Evolutionary conservation across 2,329 filamentous ascomycete genomes (phyloP), one percentile per base, ranked within the genome.

Genomic region (Immersiporthe knoxdaviesiana): DNA sequence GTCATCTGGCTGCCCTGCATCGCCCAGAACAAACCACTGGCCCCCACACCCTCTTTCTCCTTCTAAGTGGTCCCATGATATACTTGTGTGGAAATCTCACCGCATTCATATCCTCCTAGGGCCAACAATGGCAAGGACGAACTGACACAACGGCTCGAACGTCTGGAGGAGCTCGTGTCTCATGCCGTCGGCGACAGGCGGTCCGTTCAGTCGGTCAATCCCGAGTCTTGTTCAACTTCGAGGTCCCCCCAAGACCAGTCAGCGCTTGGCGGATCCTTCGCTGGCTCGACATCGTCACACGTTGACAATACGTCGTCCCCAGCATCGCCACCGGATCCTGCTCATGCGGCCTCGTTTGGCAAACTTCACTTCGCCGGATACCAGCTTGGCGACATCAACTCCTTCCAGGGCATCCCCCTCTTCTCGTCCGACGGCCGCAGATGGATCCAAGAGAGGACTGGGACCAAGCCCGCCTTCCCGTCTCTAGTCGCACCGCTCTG

Each of bases 351-450:
- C 75, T 76, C 11, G 79, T 80, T 12, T 30, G 61, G 61, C 11
- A 63, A 63, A 79, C 76, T 85, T 4, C 81, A 84, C 73, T 85
- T 84, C 71, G 82, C 82, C 4, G 84, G 84, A 0, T 78, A 80
- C 61, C 79, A 83, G 67, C 75, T 86, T 12, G 84, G 84, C 12
- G 78, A 79, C 16, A 81, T 85, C 41, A 84, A 81, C 72, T 76
- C 81, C 10, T 78, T 81, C 62, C 84, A 81, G 18, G 84, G 85
- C 8, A 80, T 86, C 1, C 85, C 84, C 0, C 80, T 85, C 54
- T 79, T 87, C 54, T 83, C 84, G 0, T 74, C 77, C 0, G 78
- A 82, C 18, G 84, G 84, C 7, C 80, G 80, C 65, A 74, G 82
- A 72, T 86, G 84, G 83, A 82, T 87, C 44, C 77, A 80, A 39